These are phyloP conservation scores for Heliamphora exappendiculata DNA, from an alignment of 148 eudicot species.

Conservation along the genomic window DNA sequence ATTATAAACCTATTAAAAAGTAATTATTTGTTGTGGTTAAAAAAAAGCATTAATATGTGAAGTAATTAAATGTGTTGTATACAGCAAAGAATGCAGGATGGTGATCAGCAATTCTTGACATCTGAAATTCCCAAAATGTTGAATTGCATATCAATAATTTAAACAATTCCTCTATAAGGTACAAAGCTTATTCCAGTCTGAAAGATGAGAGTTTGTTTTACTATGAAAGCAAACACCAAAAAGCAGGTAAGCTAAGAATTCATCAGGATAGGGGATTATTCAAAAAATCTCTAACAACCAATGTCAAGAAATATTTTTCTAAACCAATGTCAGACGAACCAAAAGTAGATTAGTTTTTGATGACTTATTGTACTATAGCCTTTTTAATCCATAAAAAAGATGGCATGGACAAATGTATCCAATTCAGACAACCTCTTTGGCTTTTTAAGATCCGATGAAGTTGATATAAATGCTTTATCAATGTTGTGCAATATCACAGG, in stretches of 20 bases:
- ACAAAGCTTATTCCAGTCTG: neutral
- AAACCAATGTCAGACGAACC: neutral
- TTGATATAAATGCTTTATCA: too few relatives aligned
- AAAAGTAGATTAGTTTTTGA: neutral
- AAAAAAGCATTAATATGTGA: too few relatives aligned
- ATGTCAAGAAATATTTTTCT: neutral
- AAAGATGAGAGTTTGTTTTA: neutral
- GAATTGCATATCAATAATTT: neutral
- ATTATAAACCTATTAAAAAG: too few relatives aligned
- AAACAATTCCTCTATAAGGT: neutral
- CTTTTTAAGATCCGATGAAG: too few relatives aligned
- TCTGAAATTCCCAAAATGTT: slow-evolving; percentile 31
- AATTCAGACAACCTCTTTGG: too few relatives aligned
- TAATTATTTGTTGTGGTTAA: too few relatives aligned
- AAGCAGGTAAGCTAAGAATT: neutral
- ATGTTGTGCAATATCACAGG: too few relatives aligned
- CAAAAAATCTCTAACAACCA: neutral
- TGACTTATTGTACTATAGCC: neutral
- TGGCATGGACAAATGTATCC: too few relatives aligned
- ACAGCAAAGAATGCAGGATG: slow-evolving; percentile 93
- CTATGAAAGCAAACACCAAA: neutral
- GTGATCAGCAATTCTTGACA: slow-evolving; percentile 71
- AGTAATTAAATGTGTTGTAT: too few relatives aligned
- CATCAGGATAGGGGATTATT: neutral
- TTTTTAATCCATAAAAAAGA: neutral